These are phyloP conservation scores for Candida qinlingensis DNA, from an alignment of 805 yeast genomes.

Conservation along the genomic window DNA sequence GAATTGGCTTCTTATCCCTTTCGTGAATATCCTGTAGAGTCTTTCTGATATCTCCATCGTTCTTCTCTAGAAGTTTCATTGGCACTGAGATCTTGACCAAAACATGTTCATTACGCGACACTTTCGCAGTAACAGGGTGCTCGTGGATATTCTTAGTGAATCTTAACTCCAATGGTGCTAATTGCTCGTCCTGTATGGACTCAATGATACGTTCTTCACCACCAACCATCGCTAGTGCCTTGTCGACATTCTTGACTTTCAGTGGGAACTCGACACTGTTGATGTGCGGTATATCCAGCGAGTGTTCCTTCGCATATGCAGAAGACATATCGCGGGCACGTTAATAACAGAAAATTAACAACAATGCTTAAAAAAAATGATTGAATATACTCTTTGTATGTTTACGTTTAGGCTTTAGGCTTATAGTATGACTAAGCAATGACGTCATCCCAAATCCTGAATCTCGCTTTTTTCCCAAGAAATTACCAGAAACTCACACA, in stretches of 20 bases:
- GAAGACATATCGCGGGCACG: constrained; percentile 12
- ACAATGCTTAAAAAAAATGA: too few species aligned
- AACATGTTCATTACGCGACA: constrained; percentile 49
- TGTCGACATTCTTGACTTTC: constrained; percentile 52
- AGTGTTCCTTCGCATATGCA: constrained; percentile 45
- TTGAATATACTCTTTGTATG: not conserved
- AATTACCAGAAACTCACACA: too few species aligned
- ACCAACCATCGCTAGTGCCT: constrained; percentile 67
- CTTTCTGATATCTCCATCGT: constrained; percentile 38
- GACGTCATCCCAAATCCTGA: too few species aligned
- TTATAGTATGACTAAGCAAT: too few species aligned
- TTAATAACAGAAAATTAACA: too few species aligned
- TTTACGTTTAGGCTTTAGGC: not conserved
- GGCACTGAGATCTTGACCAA: constrained; percentile 58
- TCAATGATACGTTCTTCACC: constrained; percentile 39
- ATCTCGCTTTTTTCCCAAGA: too few species aligned
- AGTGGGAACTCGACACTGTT: constrained; percentile 78
- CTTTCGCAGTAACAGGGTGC: constrained; percentile 59
- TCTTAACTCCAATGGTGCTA: constrained; percentile 34
- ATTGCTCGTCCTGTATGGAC: constrained; percentile 26
- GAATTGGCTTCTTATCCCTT: constrained; percentile 31
- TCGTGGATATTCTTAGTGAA: constrained; percentile 36
- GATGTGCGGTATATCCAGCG: constrained; percentile 69
- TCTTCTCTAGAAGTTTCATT: constrained; percentile 39
- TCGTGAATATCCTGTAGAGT: constrained; percentile 30